Evolutionary conservation across 75 land plant species (phyloP), one percentile per base, ranked within the genome.

Genomic region (Cunninghamia lanceolata): DNA sequence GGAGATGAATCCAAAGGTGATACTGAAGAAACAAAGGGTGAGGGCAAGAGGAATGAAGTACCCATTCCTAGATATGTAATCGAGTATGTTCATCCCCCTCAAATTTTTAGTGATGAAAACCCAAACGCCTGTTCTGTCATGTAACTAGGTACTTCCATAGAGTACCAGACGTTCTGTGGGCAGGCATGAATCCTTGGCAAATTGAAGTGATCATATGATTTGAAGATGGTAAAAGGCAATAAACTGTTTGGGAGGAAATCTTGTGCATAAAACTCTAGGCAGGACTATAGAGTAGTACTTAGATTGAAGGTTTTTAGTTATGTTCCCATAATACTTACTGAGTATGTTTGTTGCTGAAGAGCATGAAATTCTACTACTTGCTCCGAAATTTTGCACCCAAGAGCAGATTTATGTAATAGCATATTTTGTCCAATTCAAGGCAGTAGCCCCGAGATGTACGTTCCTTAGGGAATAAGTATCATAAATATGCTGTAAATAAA

Each of bases 91-190:
- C 87, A 88, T 50, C 87, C 89, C 34, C 89, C 89, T 40, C 89
- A 88, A 53, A 6, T 88, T 40, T 88, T 88, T 28, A 88, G 89
- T 82, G 89, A 88, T 52, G 89, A 88, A 52, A 88, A 88, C 88
- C 89, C 89, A 36, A 88, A 88, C 30, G 89, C 89, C 34, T 88
- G 89, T 80, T 88, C 89, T 52, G 42, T 88, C 70, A 88, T 88
- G 89, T 88, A 82, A 88, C 32, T 11, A 1, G 13, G 32, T 45
- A 71, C 68, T 63, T 21, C 8, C 28, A 7, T 38, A 15, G 78
- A 75, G 78, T 38, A 75, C 42, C 17, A 75, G 78, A 75, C 14
- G 11, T 38, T 2, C 39, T 77, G 39, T 39, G 80, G 80, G 45
- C n/a, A 39, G 80, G 42, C 42, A 38, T 77, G 5, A 77, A 21